Evolutionary conservation across 495 filamentous ascomycete genomes (phyloP).

Genomic region (Lophiotrema nucula): DNA sequence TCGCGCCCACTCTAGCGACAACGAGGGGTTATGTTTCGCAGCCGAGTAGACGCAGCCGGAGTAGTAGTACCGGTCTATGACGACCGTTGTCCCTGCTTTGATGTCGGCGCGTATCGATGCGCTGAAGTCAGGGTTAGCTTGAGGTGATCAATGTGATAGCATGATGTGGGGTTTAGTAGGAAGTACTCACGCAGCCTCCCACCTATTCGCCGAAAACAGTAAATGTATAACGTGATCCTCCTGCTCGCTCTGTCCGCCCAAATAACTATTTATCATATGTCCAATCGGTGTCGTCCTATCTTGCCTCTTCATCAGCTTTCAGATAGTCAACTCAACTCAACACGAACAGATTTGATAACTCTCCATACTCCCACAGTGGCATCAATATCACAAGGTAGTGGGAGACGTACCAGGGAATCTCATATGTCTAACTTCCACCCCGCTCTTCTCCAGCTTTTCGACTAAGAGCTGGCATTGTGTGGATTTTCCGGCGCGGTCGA

Average conservation of each 20-base stretch:
- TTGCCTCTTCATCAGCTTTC: slow-evolving; percentile 34
- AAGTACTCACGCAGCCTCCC: slow-evolving; percentile 69
- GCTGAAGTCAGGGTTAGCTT: no score
- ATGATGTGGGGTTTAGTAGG: slow-evolving; percentile 2
- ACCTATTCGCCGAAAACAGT: slow-evolving; percentile 92
- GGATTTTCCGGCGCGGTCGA: slow-evolving; percentile 93
- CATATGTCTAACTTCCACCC: slow-evolving; percentile 67
- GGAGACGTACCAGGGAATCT: slow-evolving; percentile 76
- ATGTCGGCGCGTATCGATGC: slow-evolving; percentile 62
- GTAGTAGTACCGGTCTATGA: slow-evolving; percentile 93
- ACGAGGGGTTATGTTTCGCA: slow-evolving; percentile 72
- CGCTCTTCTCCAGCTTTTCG: slow-evolving; percentile 58
- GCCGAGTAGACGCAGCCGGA: slow-evolving; percentile 91
- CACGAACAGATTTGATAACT: no score
- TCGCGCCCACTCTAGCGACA: slow-evolving; percentile 73
- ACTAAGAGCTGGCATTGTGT: slow-evolving; percentile 81
- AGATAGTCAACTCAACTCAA: no score
- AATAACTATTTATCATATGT: slow-evolving; percentile 82
- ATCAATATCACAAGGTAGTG: no score
- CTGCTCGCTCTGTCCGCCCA: slow-evolving; percentile 69
- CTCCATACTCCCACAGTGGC: neutral
- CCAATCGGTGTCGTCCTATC: slow-evolving; percentile 89
- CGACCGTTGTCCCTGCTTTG: slow-evolving; percentile 64
- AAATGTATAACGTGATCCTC: slow-evolving; percentile 94
- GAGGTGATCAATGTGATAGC: neutral